Conservation (phyloP, 495 filamentous ascomycete genomes). For the Durotheca rogersii region DNA sequence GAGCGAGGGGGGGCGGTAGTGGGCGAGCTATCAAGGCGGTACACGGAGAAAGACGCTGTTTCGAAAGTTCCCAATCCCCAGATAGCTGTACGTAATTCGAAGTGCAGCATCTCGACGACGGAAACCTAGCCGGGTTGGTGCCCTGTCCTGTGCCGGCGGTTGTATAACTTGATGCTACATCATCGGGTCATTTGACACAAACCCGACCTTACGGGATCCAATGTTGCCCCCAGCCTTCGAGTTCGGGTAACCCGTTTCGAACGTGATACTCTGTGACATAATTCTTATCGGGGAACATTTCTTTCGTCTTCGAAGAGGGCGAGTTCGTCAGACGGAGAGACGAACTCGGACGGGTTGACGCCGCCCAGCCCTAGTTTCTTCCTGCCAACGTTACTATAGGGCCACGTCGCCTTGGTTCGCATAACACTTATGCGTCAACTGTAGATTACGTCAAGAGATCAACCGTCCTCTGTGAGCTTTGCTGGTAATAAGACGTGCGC, state of each 20-base stretch:
- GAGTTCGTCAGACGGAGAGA: not conserved
- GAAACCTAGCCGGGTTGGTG: constrained; percentile 10
- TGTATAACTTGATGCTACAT: constrained; percentile 25
- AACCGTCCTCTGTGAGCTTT: no score
- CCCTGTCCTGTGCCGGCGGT: constrained; percentile 13
- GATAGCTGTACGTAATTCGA: constrained; percentile 29
- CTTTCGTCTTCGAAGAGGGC: not conserved
- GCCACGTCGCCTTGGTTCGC: constrained; percentile 9
- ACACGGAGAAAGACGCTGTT: constrained; percentile 9
- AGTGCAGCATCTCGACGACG: constrained; percentile 5
- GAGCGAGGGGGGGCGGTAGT: constrained; percentile 11
- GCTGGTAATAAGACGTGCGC: not conserved
- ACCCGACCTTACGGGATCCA: constrained; percentile 13
- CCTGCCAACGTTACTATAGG: not conserved
- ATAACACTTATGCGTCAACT: not conserved
- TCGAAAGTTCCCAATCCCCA: constrained; percentile 2
- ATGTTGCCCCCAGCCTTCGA: constrained; percentile 5
- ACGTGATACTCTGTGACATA: constrained; percentile 3
- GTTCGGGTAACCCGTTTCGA: constrained; percentile 1
- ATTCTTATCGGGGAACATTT: constrained; percentile 4
- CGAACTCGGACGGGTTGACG: constrained; percentile 9
- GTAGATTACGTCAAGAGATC: no score
- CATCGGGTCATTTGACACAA: constrained; percentile 23
- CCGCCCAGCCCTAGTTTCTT: not conserved
- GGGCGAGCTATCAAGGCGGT: constrained; percentile 9